These are phyloP conservation scores for Reutealis trisperma DNA, from an alignment of 345 rosid species.

Conservation along the genomic window DNA sequence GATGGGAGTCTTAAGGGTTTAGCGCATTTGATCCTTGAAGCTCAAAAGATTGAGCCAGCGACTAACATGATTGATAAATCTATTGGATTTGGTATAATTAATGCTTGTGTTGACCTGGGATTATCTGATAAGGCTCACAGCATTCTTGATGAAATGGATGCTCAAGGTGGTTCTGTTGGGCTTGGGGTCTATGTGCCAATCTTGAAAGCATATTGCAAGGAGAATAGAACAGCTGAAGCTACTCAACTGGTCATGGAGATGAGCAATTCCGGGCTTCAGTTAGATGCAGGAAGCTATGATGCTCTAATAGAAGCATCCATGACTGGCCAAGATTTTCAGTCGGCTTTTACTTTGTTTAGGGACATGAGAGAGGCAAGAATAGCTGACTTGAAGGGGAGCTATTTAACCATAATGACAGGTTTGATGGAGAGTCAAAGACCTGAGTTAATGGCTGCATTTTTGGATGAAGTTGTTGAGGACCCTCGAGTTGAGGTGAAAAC, in stretches of 20 bases:
- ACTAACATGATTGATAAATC: slow-evolving; percentile 42
- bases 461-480: slow-evolving; percentile 91
- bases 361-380: slow-evolving; percentile 81
- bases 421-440: slow-evolving; percentile 38
- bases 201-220: slow-evolving; percentile 79
- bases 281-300: slow-evolving; percentile 62
- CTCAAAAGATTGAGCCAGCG: slow-evolving; percentile 66
- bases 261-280: slow-evolving; percentile 63
- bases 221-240: slow-evolving; percentile 83
- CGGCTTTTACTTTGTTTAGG: slow-evolving; percentile 84
- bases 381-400: slow-evolving; percentile 67
- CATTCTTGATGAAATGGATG: slow-evolving; percentile 77
- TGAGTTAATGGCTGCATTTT: slow-evolving; percentile 57
- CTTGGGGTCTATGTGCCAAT: slow-evolving; percentile 84
- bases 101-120: slow-evolving; percentile 74
- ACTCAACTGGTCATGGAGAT: slow-evolving; percentile 85
- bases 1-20: slow-evolving; percentile 60
- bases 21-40: slow-evolving; percentile 64
- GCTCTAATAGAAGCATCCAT: slow-evolving; percentile 82
- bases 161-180: slow-evolving; percentile 61
- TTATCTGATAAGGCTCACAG: slow-evolving; percentile 81
- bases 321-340: slow-evolving; percentile 87
- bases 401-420: slow-evolving; percentile 86
- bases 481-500: slow-evolving; percentile 85
- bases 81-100: slow-evolving; percentile 70